A percentile compares a stretch with the other conserved stretches of the same genome.
phyloP scores from a whole-genome alignment of 257 asterid genomes.

The Paulownia fortunei region DNA sequence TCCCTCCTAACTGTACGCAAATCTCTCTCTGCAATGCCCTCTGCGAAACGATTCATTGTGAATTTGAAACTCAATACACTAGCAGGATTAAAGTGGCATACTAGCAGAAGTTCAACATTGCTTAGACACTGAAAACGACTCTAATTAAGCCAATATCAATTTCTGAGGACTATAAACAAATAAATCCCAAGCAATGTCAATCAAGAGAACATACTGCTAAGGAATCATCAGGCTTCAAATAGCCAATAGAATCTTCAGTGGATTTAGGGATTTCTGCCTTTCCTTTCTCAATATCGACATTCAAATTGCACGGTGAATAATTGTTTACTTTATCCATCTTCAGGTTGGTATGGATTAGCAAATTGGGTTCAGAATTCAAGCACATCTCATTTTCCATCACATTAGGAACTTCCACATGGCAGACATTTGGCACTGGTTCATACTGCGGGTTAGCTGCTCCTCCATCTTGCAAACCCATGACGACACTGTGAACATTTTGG shows the following conservation, averaged over 20 bases:
- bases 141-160: neutral
- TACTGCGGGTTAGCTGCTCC: slow-evolving; percentile 32
- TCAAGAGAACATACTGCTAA: slow-evolving; percentile 50
- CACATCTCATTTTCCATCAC: slow-evolving; percentile 41
- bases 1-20: slow-evolving; percentile 59
- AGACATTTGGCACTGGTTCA: slow-evolving; percentile 27
- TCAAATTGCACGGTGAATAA: slow-evolving; percentile 41
- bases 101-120: neutral
- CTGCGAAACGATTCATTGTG: slow-evolving; percentile 38
- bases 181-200: slow-evolving; percentile 2
- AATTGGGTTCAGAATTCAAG: slow-evolving; percentile 43
- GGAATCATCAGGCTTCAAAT: slow-evolving; percentile 55
- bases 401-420: slow-evolving; percentile 43
- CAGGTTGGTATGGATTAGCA: slow-evolving; percentile 40
- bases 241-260: slow-evolving; percentile 43
- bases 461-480: slow-evolving; percentile 40
- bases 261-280: slow-evolving; percentile 46
- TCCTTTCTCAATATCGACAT: slow-evolving; percentile 67
- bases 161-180: neutral
- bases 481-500: slow-evolving; percentile 34
- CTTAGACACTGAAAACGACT: neutral
- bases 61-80: neutral
- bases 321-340: slow-evolving; percentile 47
- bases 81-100: neutral
- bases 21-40: slow-evolving; percentile 62